Conservation (phyloP, 768 basidiomycete species). For the Lactarius deliciosus region DNA sequence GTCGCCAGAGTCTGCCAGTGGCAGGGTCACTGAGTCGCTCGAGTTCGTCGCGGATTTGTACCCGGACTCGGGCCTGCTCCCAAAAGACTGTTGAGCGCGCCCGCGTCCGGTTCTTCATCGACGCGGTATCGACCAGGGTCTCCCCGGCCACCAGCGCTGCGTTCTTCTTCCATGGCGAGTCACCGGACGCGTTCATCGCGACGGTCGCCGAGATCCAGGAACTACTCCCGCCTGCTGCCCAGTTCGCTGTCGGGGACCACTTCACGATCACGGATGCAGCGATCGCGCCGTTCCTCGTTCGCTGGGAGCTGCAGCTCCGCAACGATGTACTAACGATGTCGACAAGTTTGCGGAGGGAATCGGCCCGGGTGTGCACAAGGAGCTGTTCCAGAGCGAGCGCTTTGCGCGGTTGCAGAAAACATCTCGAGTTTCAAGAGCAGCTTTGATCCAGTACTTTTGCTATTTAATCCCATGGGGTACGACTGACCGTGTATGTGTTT, state of each 20-base stretch:
- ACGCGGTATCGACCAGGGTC: constrained; percentile 47
- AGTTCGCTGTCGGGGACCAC: constrained; percentile 41
- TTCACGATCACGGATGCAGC: constrained; percentile 62
- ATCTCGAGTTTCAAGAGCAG: constrained; percentile 51
- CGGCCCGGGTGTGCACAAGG: constrained; percentile 43
- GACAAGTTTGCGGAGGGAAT: constrained; percentile 43
- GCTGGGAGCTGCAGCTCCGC: constrained; percentile 42
- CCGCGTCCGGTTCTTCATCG: constrained; percentile 58
- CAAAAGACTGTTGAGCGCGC: constrained; percentile 52
- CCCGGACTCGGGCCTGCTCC: constrained; percentile 46
- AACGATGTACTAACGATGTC: too few relatives aligned
- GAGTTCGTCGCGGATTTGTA: constrained; percentile 62
- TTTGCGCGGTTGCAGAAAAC: constrained; percentile 48
- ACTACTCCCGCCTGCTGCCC: constrained; percentile 43
- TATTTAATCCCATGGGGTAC: neutral
- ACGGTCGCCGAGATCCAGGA: constrained; percentile 49
- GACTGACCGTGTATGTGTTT: neutral
- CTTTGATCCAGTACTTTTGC: constrained; percentile 47
- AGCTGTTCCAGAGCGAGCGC: constrained; percentile 41
- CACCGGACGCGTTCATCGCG: constrained; percentile 40
- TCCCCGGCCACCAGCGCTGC: constrained; percentile 38
- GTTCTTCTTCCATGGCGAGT: constrained; percentile 37
- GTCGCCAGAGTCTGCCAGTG: constrained; percentile 52
- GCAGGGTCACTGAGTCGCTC: constrained; percentile 58
- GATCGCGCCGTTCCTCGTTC: constrained; percentile 55